A percentile compares a stretch with the other conserved stretches of the same genome.
These are phyloP conservation scores for Myxozyma geophila DNA, from an alignment of 805 yeast genomes.

Conservation along the genomic window DNA sequence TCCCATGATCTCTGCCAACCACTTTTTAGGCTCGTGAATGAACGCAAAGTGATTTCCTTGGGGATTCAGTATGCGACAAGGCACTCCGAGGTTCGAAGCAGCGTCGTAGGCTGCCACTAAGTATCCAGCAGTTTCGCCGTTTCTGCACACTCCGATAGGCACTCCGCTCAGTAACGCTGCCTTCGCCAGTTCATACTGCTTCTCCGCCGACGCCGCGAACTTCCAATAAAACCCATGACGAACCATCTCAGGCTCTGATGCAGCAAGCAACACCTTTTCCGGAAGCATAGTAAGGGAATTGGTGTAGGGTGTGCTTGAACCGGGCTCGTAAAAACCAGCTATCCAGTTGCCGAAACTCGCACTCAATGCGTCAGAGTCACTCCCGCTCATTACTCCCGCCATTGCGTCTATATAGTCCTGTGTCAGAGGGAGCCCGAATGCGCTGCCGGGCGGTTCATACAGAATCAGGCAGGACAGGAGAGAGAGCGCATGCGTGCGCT, in stretches of 20 bases:
- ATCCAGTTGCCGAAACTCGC: constrained; percentile 15
- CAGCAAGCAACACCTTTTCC: background rate
- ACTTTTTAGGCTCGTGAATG: constrained; percentile 69
- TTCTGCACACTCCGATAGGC: constrained; percentile 15
- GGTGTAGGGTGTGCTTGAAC: background rate
- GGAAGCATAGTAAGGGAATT: background rate
- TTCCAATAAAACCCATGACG: constrained; percentile 14
- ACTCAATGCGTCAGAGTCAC: background rate
- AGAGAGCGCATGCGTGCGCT: background rate
- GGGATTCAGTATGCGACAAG: background rate
- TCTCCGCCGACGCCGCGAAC: background rate
- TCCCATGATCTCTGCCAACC: background rate
- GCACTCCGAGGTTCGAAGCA: constrained; percentile 1
- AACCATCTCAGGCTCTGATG: constrained; percentile 13
- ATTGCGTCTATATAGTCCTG: constrained; percentile 9
- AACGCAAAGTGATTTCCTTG: constrained; percentile 44
- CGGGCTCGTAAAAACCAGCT: constrained; percentile 18
- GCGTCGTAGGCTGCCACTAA: constrained; percentile 12
- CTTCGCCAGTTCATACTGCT: background rate
- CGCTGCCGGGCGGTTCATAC: constrained; percentile 22
- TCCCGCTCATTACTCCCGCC: background rate
- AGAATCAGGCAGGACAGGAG: background rate
- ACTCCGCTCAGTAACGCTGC: constrained; percentile 4
- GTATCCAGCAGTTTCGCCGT: constrained; percentile 14
- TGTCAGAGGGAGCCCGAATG: constrained; percentile 13